Evolutionary conservation across 805 yeast species (phyloP).

Genomic region (Hagleromyces aurorensis): DNA sequence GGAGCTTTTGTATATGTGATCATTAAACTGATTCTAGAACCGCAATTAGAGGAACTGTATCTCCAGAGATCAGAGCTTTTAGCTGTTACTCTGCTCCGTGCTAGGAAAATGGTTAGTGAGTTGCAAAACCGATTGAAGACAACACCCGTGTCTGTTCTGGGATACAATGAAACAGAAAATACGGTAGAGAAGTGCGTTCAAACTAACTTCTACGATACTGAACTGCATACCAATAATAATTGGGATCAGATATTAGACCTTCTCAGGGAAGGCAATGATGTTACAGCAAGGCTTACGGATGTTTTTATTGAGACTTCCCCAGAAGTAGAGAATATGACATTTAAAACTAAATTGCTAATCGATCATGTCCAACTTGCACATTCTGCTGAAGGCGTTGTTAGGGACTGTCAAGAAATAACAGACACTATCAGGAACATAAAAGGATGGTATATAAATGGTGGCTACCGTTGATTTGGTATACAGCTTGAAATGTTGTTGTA

Average conservation of each 20-base stretch:
- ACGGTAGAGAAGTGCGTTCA: slow-evolving; percentile 27
- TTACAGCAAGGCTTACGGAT: no score
- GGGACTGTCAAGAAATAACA: slow-evolving; percentile 16
- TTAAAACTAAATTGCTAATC: slow-evolving; percentile 24
- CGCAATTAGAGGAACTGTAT: slow-evolving; percentile 34
- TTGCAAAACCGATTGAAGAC: slow-evolving; percentile 22
- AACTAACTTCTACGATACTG: no score
- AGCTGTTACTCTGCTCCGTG: slow-evolving; percentile 21
- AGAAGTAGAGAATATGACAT: slow-evolving; percentile 12
- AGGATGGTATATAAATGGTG: slow-evolving; percentile 36
- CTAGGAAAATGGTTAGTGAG: slow-evolving; percentile 26
- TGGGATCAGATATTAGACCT: no score
- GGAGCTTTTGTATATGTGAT: slow-evolving; percentile 17
- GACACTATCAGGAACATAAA: slow-evolving; percentile 32
- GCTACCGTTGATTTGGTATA: slow-evolving; percentile 15
- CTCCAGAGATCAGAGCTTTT: slow-evolving; percentile 34
- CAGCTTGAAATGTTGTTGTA: no score
- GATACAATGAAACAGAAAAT: slow-evolving; percentile 33
- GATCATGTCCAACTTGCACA: slow-evolving; percentile 17
- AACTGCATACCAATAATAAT: no score
- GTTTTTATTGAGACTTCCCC: no score
- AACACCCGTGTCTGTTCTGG: slow-evolving; percentile 37
- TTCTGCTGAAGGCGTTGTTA: slow-evolving; percentile 3
- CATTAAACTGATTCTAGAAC: slow-evolving; percentile 30
- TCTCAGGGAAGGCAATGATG: no score